Evolutionary conservation across 2,329 filamentous ascomycete species (phyloP).

Genomic region (Pseudogymnoascus sp.): DNA sequence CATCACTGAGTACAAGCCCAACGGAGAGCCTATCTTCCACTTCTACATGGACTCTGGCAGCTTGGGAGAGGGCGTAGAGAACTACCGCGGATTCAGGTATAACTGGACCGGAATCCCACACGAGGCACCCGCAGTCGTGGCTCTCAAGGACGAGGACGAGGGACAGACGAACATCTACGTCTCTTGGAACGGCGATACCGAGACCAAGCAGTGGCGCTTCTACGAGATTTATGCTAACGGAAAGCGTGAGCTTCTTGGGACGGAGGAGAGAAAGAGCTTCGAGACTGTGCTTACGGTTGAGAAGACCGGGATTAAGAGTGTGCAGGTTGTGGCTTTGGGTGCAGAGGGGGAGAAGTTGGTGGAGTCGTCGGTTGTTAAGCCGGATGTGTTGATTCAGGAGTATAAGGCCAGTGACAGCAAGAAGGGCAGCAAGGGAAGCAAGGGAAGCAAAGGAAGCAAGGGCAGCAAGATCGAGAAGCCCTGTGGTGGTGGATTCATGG

Average conservation of each 20-base stretch:
- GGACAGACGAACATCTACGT: slow-evolving; percentile 37
- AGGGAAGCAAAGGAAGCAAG: neutral
- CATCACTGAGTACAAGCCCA: slow-evolving; percentile 21
- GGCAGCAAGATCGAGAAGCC: neutral
- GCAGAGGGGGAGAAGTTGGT: slow-evolving; percentile 11
- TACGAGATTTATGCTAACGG: slow-evolving; percentile 29
- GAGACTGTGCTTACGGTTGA: slow-evolving; percentile 29
- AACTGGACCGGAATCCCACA: slow-evolving; percentile 33
- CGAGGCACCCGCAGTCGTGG: slow-evolving; percentile 31
- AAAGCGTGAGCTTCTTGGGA: slow-evolving; percentile 32
- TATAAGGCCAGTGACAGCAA: slow-evolving; percentile 6
- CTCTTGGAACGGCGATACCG: slow-evolving; percentile 46
- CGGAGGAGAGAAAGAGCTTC: slow-evolving; percentile 34
- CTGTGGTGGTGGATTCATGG: neutral
- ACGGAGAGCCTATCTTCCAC: slow-evolving; percentile 32
- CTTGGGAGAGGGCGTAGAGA: slow-evolving; percentile 26
- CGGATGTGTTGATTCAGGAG: slow-evolving; percentile 13
- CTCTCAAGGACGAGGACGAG: slow-evolving; percentile 26
- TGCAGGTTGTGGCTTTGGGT: slow-evolving; percentile 16
- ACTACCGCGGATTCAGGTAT: slow-evolving; percentile 33
- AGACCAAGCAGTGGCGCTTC: slow-evolving; percentile 41
- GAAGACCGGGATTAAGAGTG: neutral
- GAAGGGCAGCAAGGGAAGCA: neutral
- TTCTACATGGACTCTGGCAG: slow-evolving; percentile 31
- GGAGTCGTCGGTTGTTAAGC: slow-evolving; percentile 9